Evolutionary conservation across 805 yeast genomes (phyloP).

Genomic region (Komagataella mondaviorum): DNA sequence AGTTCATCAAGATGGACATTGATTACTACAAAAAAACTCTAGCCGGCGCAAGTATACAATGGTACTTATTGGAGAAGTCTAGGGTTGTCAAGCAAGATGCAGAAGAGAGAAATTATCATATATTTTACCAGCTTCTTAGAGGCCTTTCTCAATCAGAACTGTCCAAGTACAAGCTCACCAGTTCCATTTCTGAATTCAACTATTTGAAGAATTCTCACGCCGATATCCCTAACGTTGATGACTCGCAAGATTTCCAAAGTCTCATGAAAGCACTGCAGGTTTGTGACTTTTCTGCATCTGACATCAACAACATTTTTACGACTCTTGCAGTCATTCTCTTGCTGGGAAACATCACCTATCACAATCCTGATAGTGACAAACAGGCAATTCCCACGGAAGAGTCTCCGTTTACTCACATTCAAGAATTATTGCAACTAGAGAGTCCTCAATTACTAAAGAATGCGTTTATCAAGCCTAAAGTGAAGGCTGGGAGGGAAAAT

Average conservation of each 20-base stretch:
- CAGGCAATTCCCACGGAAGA: conserved; percentile 58
- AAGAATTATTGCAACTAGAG: conserved; percentile 53
- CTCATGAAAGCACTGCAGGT: conserved; percentile 54
- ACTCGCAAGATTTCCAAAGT: conserved; percentile 49
- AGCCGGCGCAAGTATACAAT: conserved; percentile 84
- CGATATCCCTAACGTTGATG: conserved; percentile 61
- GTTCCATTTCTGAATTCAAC: conserved; percentile 27
- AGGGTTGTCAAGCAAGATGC: conserved; percentile 70
- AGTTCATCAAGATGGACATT: conserved; percentile 82
- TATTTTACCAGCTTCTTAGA: conserved; percentile 74
- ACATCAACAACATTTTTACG: conserved; percentile 45
- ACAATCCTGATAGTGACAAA: conserved; percentile 44
- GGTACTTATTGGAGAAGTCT: conserved; percentile 89
- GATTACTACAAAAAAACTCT: conserved; percentile 42
- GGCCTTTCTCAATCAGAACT: conserved; percentile 48
- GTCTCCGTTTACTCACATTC: conserved; percentile 33
- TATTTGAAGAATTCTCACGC: conserved; percentile 44
- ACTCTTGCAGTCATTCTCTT: conserved; percentile 67
- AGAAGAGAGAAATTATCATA: conserved; percentile 83
- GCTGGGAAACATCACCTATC: conserved; percentile 74
- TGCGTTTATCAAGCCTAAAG: conserved; percentile 63
- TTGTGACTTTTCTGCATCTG: conserved; percentile 52
- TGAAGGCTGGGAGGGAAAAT: conserved; percentile 82
- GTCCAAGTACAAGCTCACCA: conserved; percentile 26
- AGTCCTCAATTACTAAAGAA: conserved; percentile 36